Evolutionary conservation across 2,329 filamentous ascomycete genomes (phyloP), one percentile per base, ranked within the genome.

Genomic region (Alternaria conjuncta): DNA sequence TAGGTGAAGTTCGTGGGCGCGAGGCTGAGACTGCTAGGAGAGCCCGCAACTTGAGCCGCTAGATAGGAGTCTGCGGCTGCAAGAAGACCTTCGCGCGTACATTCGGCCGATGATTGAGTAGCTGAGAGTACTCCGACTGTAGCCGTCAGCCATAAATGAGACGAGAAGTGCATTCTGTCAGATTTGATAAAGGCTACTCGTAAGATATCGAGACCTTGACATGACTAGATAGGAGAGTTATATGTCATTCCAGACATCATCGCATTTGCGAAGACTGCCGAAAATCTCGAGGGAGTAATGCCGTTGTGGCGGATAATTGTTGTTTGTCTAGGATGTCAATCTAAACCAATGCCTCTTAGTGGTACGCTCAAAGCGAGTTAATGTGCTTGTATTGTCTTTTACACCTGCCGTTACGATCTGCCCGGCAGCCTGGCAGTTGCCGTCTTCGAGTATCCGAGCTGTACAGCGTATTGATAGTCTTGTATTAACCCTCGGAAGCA

Each of bases 31-130:
- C 44, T 58, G 23, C 47, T 49, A 28, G 63, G 59, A 13, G 68
- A 71, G 28, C 73, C 72, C 7, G 66, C 51, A 15, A 55, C 64
- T 62, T 76, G 73, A 4, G 73, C 73, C 6, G 64, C 51, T 46
- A 77, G 56, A 51, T 76, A 76, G 36, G 65, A 66, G 18, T 72
- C n/a, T 10, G 74, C 72, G 2, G 69, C 67, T 21, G 68, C 59
- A 8, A 75, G 65, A 10, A 77, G 70, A n/a, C 67, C 69, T 49
- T 70, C 73, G 49, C 71, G 72, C 10, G 72, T 74, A 55, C 72
- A 77, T 28, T 70, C 67, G 60, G 67, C 67, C 26, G 67, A 61
- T 10, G 53, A 51, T 26, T 28, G 30, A 25, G 54, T 20, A 12
- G 32, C 23, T 25, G 44, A 13, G 11, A 63, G 21, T 1, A 45